A percentile compares a stretch with the other conserved stretches of the same genome.
phyloP scores from a whole-genome alignment of 345 rosid species.

The Zanthoxylum bungeanum region DNA sequence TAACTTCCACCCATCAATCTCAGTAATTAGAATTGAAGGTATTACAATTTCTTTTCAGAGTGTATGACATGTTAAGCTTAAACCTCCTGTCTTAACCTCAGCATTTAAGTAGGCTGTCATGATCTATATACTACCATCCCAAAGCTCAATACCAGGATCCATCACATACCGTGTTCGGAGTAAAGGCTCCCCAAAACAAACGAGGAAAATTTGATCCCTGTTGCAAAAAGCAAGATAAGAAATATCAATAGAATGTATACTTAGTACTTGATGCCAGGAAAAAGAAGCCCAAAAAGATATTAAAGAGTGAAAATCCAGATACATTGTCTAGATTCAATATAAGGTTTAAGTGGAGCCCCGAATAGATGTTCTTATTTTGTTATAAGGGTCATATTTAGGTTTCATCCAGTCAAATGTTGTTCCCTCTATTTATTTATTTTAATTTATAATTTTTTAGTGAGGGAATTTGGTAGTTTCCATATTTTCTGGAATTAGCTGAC shows the following conservation, averaged over 20 bases:
- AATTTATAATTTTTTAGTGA: background rate
- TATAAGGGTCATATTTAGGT: background rate
- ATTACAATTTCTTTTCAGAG: background rate
- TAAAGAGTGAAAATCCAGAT: background rate
- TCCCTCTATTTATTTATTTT: background rate
- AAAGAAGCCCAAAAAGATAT: background rate
- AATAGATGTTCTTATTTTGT: background rate
- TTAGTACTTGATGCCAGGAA: background rate
- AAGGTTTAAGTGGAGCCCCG: background rate
- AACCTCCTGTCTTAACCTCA: background rate
- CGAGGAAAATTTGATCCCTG: constrained; percentile 94
- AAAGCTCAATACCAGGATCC: constrained; percentile 4
- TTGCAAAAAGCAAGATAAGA: constrained; percentile 9
- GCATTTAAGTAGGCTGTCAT: background rate
- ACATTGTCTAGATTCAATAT: background rate
- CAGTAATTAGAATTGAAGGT: background rate
- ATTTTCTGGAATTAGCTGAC: background rate
- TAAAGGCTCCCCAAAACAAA: constrained; percentile 82
- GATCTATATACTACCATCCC: too few relatives aligned
- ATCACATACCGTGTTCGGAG: constrained; percentile 54
- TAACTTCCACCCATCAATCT: background rate
- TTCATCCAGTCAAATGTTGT: background rate
- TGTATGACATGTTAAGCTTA: background rate
- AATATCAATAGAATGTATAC: background rate
- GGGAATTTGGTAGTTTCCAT: background rate